Conservation (phyloP, 176 grass and related monocot genomes). For the Chrysopogon serrulatus region DNA sequence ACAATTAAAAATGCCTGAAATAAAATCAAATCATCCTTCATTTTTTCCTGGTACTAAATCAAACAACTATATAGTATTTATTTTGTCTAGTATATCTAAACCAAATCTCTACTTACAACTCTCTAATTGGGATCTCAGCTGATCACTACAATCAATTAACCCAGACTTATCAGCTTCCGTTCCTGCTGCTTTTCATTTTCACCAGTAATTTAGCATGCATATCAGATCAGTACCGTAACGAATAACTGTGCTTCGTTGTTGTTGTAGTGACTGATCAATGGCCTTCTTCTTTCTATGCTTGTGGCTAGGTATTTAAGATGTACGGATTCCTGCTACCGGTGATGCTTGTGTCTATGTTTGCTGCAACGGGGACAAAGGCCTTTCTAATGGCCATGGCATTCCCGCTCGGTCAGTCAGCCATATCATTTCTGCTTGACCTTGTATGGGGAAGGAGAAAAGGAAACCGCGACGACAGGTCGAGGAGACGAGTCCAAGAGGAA, state of each 20-base stretch:
- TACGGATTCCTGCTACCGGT: constrained; percentile 64
- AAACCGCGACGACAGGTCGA: constrained; percentile 6
- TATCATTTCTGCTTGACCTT: constrained; percentile 48
- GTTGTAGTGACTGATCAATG: neutral
- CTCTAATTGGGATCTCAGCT: neutral
- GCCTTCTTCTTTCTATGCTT: neutral
- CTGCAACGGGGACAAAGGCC: constrained; percentile 57
- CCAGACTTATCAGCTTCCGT: neutral
- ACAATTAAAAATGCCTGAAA: neutral
- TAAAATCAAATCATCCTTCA: neutral
- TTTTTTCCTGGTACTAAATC: neutral
- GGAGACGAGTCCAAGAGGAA: constrained; percentile 17
- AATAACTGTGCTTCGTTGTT: neutral
- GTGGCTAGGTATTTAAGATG: constrained; percentile 43
- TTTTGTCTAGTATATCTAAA: neutral
- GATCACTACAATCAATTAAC: neutral
- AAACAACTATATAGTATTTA: neutral
- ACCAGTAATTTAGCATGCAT: neutral
- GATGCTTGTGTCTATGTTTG: constrained; percentile 61
- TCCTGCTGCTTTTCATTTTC: neutral
- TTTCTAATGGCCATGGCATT: constrained; percentile 81
- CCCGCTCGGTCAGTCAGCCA: constrained; percentile 65
- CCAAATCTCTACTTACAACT: neutral
- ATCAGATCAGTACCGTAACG: too few species aligned
- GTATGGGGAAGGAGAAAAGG: constrained; percentile 39